Percentiles rank a stretch among this genome's conserved stretches.
Evolutionary conservation across 2,329 filamentous ascomycete species (phyloP).

Genomic region (Sclerotinia spermophila): DNA sequence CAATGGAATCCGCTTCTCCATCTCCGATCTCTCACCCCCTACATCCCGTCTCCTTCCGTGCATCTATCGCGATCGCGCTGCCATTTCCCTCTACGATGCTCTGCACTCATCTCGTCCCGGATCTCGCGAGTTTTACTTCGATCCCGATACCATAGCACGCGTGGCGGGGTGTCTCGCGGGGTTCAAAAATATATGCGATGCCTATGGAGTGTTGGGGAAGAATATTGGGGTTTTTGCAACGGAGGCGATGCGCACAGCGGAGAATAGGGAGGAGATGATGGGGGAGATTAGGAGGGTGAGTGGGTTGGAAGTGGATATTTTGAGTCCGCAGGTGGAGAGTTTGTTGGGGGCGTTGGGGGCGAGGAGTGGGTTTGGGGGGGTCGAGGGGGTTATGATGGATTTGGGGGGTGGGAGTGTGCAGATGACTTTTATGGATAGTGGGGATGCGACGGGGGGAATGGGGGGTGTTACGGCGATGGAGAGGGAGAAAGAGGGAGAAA

Average conservation of each 20-base stretch:
- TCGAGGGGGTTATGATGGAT: conserved; percentile 82
- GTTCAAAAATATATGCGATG: conserved; percentile 67
- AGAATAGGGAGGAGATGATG: conserved; percentile 68
- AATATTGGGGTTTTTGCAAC: conserved; percentile 79
- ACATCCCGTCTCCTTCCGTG: conserved; percentile 70
- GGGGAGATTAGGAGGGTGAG: conserved; percentile 58
- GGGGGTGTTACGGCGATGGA: conserved; percentile 23
- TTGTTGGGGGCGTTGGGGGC: conserved; percentile 80
- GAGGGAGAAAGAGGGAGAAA: conserved; percentile 18
- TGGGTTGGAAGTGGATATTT: conserved; percentile 66
- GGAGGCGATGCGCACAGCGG: conserved; percentile 79
- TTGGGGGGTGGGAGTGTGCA: conserved; percentile 71
- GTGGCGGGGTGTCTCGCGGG: conserved; percentile 64
- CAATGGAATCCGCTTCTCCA: conserved; percentile 91
- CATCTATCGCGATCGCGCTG: conserved; percentile 72
- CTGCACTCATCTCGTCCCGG: conserved; percentile 50
- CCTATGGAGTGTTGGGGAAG: conserved; percentile 60
- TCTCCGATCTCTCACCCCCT: conserved; percentile 72
- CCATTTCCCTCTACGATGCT: conserved; percentile 85
- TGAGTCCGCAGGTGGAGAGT: conserved; percentile 78
- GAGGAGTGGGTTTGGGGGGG: conserved; percentile 65
- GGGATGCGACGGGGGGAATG: no score
- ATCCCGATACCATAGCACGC: conserved; percentile 54
- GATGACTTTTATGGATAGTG: conserved; percentile 56
- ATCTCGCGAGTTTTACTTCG: conserved; percentile 42